These are phyloP conservation scores for Solanum neorickii DNA, from an alignment of 257 asterid genomes.

Conservation along the genomic window DNA sequence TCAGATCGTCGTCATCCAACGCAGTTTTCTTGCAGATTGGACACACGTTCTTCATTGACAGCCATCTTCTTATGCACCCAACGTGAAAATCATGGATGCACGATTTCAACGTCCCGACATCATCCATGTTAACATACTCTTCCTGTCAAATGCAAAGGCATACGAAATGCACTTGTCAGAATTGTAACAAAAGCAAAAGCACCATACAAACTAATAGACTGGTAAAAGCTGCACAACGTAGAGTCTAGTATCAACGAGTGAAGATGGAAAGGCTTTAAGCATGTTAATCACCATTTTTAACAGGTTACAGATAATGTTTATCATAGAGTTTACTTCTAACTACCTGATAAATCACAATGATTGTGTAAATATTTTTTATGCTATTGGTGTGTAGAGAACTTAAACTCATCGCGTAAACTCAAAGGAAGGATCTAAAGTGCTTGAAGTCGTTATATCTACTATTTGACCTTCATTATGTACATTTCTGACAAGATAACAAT, in stretches of 20 bases:
- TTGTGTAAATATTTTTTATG: background rate
- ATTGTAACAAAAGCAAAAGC: background rate
- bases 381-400: background rate
- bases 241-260: background rate
- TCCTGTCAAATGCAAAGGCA: constrained; percentile 29
- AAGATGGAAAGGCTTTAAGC: background rate
- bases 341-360: background rate
- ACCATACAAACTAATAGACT: background rate
- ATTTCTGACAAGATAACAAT: background rate
- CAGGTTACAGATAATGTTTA: background rate
- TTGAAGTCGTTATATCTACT: background rate
- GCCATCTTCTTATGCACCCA: constrained; percentile 57
- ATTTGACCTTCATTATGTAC: background rate
- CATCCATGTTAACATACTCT: constrained; percentile 49
- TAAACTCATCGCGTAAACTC: background rate
- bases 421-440: background rate
- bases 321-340: background rate
- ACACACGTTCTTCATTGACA: constrained; percentile 46
- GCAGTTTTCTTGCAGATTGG: constrained; percentile 68
- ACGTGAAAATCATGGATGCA: constrained; percentile 71
- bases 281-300: background rate
- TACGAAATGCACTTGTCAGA: background rate
- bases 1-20: constrained; percentile 11
- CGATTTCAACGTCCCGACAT: constrained; percentile 41
- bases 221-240: background rate